Evolutionary conservation across 1,139 yeast species (phyloP).

Genomic region (Taiozyma onychis): DNA sequence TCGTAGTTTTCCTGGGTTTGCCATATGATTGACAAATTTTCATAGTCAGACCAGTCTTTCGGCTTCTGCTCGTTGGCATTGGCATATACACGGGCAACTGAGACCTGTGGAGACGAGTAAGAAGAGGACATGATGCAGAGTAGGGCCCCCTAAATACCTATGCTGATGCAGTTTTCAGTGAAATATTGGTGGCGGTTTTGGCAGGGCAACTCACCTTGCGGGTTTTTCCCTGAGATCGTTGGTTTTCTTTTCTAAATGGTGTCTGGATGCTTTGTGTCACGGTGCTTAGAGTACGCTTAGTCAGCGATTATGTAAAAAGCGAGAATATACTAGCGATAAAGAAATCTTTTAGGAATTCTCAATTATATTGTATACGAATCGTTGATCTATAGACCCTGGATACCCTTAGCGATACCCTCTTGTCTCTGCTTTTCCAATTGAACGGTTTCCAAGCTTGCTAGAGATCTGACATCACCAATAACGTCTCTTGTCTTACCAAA

Average conservation of each 20-base stretch:
- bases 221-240: background rate
- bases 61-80: conserved; percentile 62
- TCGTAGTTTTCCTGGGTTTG: conserved; percentile 66
- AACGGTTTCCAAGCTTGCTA: conserved; percentile 37
- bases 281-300: background rate
- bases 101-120: background rate
- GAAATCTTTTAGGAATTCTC: background rate
- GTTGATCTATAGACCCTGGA: conserved; percentile 21
- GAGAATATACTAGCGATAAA: too few relatives aligned
- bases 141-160: background rate
- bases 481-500: conserved; percentile 93
- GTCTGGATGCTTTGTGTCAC: background rate
- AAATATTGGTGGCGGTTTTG: background rate
- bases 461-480: conserved; percentile 62
- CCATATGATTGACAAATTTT: conserved; percentile 65
- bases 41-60: conserved; percentile 76
- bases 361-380: too few relatives aligned
- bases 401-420: conserved; percentile 41
- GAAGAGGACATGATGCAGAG: background rate
- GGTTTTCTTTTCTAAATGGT: background rate
- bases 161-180: background rate
- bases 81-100: conserved; percentile 54
- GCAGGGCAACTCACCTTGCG: background rate
- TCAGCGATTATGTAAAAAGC: background rate
- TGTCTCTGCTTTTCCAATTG: conserved; percentile 33